Percentiles rank a stretch among this genome's conserved stretches.
These are phyloP conservation scores for Salix purpurea DNA, from an alignment of 345 rosid species.

Conservation along the genomic window DNA sequence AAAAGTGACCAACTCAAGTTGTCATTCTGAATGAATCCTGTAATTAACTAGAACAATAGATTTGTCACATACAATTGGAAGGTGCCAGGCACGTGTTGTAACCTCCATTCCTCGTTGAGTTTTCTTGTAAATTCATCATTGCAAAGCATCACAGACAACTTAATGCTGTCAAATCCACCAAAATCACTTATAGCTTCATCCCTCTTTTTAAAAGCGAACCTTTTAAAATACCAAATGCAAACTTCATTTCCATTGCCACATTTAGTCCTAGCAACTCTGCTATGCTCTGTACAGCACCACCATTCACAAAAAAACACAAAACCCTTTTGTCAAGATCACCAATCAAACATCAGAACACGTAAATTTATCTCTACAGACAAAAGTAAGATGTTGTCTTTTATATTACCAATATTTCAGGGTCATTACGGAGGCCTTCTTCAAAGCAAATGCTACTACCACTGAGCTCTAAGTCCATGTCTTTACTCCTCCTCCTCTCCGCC, in stretches of 20 bases:
- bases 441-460: constrained; percentile 69
- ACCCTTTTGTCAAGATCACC: background rate
- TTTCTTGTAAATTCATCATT: constrained; percentile 74
- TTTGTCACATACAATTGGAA: constrained; percentile 62
- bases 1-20: background rate
- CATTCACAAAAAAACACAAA: background rate
- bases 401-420: constrained; percentile 71
- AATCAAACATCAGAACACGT: background rate
- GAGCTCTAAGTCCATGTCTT: constrained; percentile 63
- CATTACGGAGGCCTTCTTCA: constrained; percentile 82
- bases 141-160: constrained; percentile 80
- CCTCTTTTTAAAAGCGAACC: constrained; percentile 66
- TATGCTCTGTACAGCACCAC: constrained; percentile 45
- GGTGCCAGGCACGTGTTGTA: constrained; percentile 69
- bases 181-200: constrained; percentile 59
- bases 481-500: constrained; percentile 42
- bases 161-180: constrained; percentile 66
- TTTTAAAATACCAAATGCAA: constrained; percentile 60
- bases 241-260: constrained; percentile 82
- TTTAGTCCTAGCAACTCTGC: constrained; percentile 81
- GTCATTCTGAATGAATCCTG: background rate
- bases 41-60: background rate
- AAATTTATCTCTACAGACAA: background rate
- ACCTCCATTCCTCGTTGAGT: constrained; percentile 94
- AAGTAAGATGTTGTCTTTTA: background rate